A percentile compares a stretch with the other conserved stretches of the same genome.
Conservation (phyloP, 23 red algal species). For the Gracilariopsis chorda region DNA sequence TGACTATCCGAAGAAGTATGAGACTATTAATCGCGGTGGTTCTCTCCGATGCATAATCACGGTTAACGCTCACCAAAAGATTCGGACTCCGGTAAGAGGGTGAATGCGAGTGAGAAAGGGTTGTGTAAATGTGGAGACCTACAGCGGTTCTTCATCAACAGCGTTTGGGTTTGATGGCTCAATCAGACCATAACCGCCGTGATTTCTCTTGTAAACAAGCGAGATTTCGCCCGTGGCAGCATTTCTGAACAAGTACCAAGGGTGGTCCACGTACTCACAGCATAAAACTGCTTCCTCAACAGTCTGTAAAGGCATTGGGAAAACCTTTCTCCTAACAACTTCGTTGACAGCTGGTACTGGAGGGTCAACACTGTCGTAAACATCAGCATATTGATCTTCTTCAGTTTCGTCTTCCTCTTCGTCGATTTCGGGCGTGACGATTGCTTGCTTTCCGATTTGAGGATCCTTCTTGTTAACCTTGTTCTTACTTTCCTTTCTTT, state of each 20-base stretch:
- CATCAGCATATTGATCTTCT: conserved; percentile 27
- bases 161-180: conserved; percentile 61
- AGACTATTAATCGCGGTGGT: no score
- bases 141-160: conserved; percentile 46
- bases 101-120: background rate
- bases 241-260: conserved; percentile 95
- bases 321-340: conserved; percentile 75
- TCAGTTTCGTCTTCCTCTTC: conserved; percentile 16
- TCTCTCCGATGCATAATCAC: no score
- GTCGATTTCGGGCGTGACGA: background rate
- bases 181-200: conserved; percentile 92
- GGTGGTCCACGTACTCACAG: conserved; percentile 89
- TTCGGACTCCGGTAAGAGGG: background rate
- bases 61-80: no score
- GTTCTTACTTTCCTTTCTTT: conserved; percentile 49
- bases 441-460: background rate
- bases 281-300: conserved; percentile 88
- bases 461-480: background rate
- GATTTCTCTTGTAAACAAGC: conserved; percentile 88
- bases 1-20: no score
- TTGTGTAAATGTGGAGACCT: background rate
- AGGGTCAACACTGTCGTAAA: background rate
- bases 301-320: conserved; percentile 79
- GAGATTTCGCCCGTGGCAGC: conserved; percentile 75
- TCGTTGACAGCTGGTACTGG: conserved; percentile 49